phyloP scores from a whole-genome alignment of 2,329 filamentous ascomycete species.

The Neurospora crassa region DNA sequence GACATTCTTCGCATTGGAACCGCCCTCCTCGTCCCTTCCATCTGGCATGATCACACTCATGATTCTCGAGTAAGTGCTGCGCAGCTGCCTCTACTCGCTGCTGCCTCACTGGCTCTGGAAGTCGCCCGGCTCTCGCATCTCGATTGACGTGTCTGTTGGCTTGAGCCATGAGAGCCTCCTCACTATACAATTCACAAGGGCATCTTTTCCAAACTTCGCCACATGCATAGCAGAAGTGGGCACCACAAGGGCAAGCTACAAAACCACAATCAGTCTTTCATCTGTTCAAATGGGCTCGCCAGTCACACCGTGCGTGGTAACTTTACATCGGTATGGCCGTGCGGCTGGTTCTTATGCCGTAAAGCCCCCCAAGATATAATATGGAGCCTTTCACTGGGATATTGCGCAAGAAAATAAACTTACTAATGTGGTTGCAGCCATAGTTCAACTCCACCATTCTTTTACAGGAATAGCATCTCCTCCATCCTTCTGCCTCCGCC shows the following conservation, averaged over 20 bases:
- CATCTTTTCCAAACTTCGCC: constrained; percentile 32
- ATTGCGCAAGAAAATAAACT: constrained; percentile 18
- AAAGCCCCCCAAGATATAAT: too few species aligned
- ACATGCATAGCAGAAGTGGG: constrained; percentile 42
- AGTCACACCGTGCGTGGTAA: too few species aligned
- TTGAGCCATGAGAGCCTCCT: constrained; percentile 24
- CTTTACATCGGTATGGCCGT: too few species aligned
- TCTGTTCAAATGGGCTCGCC: not conserved
- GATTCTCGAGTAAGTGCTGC: constrained; percentile 24
- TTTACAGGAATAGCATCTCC: constrained; percentile 37
- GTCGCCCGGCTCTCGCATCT: not conserved
- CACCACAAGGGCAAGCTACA: constrained; percentile 35
- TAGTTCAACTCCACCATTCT: constrained; percentile 36
- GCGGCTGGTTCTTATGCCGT: too few species aligned
- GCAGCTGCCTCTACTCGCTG: constrained; percentile 15
- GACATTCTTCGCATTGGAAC: constrained; percentile 35
- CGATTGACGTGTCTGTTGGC: constrained; percentile 25
- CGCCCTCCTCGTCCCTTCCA: constrained; percentile 28
- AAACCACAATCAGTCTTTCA: not conserved
- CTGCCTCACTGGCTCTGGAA: not conserved
- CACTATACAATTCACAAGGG: constrained; percentile 29
- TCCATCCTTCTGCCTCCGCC: constrained; percentile 37
- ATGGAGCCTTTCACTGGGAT: not conserved
- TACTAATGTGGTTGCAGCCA: constrained; percentile 51
- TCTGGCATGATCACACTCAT: constrained; percentile 29